These are phyloP conservation scores for Yarrowia alimentaria DNA, from an alignment of 805 yeast species.

Conservation along the genomic window DNA sequence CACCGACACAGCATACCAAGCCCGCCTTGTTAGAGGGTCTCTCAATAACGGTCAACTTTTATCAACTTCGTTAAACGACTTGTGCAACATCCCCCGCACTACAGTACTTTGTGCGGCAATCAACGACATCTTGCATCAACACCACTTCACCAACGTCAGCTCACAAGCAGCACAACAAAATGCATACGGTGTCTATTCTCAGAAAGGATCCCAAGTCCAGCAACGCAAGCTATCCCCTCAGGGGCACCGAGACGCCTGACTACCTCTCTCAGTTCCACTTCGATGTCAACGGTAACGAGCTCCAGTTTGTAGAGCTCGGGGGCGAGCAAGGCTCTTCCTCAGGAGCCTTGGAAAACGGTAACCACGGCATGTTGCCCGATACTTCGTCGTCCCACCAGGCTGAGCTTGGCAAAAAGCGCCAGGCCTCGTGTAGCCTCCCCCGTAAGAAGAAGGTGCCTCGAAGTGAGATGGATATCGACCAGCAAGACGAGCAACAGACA, in stretches of 20 bases:
- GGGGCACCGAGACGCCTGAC: conserved; percentile 25
- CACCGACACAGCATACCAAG: not conserved
- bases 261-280: conserved; percentile 25
- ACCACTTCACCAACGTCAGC: not conserved
- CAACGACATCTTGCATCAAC: too few relatives aligned
- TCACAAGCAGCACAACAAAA: not conserved
- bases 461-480: conserved; percentile 18
- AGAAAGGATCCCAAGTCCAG: conserved; percentile 18
- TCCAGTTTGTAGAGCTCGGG: conserved; percentile 20
- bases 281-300: conserved; percentile 25
- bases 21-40: not conserved
- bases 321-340: conserved; percentile 4
- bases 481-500: conserved; percentile 22
- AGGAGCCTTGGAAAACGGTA: not conserved
- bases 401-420: conserved; percentile 16
- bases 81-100: too few relatives aligned
- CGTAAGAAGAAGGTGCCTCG: conserved; percentile 18
- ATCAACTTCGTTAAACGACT: too few relatives aligned
- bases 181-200: conserved; percentile 24
- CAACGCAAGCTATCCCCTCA: conserved; percentile 24
- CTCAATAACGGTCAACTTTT: too few relatives aligned
- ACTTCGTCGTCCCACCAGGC: not conserved
- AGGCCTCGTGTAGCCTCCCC: conserved; percentile 21
- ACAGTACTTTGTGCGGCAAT: too few relatives aligned
- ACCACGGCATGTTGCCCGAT: not conserved